These are phyloP conservation scores for Diaporthe eres DNA, from an alignment of 2,329 filamentous ascomycete genomes.

Conservation along the genomic window DNA sequence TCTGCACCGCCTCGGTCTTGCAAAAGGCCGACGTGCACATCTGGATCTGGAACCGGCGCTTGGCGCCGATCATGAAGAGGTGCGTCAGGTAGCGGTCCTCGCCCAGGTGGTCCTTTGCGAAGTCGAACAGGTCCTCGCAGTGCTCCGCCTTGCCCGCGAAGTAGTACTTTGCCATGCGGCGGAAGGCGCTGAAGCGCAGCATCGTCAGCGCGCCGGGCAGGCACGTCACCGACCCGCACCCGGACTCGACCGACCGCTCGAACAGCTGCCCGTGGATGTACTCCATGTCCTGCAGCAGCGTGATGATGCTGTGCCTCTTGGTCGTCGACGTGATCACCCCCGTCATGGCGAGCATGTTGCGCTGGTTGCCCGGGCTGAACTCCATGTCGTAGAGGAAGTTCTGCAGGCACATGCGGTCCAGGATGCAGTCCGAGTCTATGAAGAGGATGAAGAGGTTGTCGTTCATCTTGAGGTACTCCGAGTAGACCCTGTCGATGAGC, in stretches of 20 bases:
- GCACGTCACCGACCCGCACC: constrained; percentile 94
- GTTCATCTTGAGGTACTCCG: constrained; percentile 86
- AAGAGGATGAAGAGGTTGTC: constrained; percentile 97
- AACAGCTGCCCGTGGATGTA: constrained; percentile 98
- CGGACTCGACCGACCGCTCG: constrained; percentile 94
- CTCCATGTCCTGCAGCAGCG: constrained; percentile 96
- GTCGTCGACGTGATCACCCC: constrained; percentile 97
- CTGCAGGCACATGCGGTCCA: constrained; percentile 91
- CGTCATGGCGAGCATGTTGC: constrained; percentile 97
- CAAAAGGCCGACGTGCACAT: constrained; percentile 98
- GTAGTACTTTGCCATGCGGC: constrained; percentile 98
- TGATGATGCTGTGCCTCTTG: constrained; percentile 88
- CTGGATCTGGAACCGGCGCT: constrained; percentile 94
- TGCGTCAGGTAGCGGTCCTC: constrained; percentile 98
- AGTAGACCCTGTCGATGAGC: constrained; percentile 93
- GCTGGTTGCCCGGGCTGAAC: constrained; percentile 90
- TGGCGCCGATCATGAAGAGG: constrained; percentile 98
- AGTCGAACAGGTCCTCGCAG: constrained; percentile 96
- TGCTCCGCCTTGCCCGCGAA: constrained; percentile 97
- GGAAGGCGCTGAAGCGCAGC: constrained; percentile 94
- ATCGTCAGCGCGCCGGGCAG: constrained; percentile 96
- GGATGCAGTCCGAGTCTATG: constrained; percentile 96
- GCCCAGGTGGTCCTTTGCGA: constrained; percentile 93
- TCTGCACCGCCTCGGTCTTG: constrained; percentile 97
- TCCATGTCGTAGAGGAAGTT: constrained; percentile 99